Evolutionary conservation across 768 basidiomycete species (phyloP), one percentile per base, ranked within the genome.

Genomic region (Boletus pseudopeckii): DNA sequence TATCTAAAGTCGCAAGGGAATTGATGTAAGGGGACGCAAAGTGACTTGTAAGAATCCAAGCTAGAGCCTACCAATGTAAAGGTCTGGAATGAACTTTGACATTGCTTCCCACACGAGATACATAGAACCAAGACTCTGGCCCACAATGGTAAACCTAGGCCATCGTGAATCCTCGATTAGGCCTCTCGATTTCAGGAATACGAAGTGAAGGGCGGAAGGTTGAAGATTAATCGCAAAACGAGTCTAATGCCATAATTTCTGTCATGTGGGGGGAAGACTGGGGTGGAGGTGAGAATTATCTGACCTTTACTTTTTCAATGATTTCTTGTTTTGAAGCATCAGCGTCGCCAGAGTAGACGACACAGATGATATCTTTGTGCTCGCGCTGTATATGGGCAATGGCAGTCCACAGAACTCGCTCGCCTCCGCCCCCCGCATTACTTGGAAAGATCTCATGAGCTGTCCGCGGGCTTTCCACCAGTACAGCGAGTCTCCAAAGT

Each of bases 351-450:
- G 86, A 92, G 69, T 98, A 99, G 30, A 99, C 84, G 24, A 94
- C 80, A 50, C 77, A 86, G 34, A 96, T 66, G 9, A 87, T 68
- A 52, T 88, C 74, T 4, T 79, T 79, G 53, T 88, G 79, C 17
- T 79, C 75, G 20, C 80, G 77, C 63, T 97, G 94, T 48, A 90
- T 74, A 55, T 83, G 79, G 0, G 85, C 79, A 32, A 98, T 80
- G 1, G 93, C 95, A 0, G 90, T 86, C 94, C 95, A 98, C 0
- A 99, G 73, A 1, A 99, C 97, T 1, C 94, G 83, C 71, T 98
- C 96, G 1, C 97, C 96, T 26, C 96, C 97, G 11, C 96, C 96
- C 0, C 96, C 95, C 36, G 95, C 94, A 77, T 98, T 97, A 65
- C 96, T 87, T 68, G 43, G 37, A 45, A 48, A 46, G 58, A 68